Percentiles rank a stretch among this genome's conserved stretches.
phyloP scores from a whole-genome alignment of 371 early-diverging fungal species.

The Mortierella sp. region DNA sequence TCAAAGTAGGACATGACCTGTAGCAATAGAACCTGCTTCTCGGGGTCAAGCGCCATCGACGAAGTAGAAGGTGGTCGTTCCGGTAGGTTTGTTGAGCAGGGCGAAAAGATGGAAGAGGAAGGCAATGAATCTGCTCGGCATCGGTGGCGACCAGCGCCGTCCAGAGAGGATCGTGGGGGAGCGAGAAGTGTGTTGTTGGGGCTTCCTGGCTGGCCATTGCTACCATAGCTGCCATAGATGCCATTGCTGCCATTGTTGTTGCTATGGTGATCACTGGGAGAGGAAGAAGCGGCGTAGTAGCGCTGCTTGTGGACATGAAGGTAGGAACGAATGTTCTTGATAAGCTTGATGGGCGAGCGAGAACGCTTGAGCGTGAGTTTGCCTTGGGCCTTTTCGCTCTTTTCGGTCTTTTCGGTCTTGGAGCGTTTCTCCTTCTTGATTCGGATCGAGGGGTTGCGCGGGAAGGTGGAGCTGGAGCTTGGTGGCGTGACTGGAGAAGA shows the following conservation, averaged over 20 bases:
- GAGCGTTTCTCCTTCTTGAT: constrained; percentile 18
- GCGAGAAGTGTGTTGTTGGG: constrained; percentile 10
- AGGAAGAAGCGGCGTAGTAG: neutral
- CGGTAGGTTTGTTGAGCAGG: neutral
- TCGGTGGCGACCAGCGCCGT: constrained; percentile 11
- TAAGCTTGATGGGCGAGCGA: constrained; percentile 46
- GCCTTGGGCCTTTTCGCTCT: neutral
- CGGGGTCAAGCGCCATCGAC: constrained; percentile 16
- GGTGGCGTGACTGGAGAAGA: neutral
- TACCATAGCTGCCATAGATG: neutral
- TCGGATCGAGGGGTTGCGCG: constrained; percentile 19
- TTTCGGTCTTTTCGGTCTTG: constrained; percentile 9
- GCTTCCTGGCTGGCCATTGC: neutral
- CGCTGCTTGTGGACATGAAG: constrained; percentile 44
- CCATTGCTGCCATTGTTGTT: neutral
- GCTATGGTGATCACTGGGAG: neutral
- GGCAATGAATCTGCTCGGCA: constrained; percentile 21
- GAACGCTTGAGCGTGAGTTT: constrained; percentile 39
- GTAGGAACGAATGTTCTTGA: constrained; percentile 48
- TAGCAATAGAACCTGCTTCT: constrained; percentile 47
- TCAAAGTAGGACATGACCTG: constrained; percentile 51
- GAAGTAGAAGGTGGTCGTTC: constrained; percentile 23
- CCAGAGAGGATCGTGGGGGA: constrained; percentile 25
- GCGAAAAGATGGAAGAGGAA: constrained; percentile 35
- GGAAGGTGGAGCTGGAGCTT: constrained; percentile 9